These are phyloP conservation scores for Phoenix roebelenii DNA, from an alignment of 176 grass and related monocot species.

Conservation along the genomic window DNA sequence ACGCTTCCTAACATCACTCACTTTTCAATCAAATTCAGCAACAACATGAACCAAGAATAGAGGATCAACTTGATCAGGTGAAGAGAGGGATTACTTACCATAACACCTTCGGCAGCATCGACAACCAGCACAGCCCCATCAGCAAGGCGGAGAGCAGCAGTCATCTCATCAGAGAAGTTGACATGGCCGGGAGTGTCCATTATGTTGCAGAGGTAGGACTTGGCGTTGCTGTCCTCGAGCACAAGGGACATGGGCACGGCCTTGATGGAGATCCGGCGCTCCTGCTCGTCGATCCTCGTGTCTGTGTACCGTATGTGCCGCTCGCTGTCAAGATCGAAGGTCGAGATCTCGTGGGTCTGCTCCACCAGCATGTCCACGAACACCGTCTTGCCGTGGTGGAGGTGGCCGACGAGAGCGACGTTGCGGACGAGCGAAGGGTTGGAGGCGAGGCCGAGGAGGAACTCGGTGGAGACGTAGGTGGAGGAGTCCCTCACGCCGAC, in stretches of 20 bases:
- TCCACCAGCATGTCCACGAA: conserved; percentile 99
- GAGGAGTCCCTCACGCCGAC: conserved; percentile 52
- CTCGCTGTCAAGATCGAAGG: conserved; percentile 74
- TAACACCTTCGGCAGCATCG: conserved; percentile 93
- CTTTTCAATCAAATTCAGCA: too few relatives aligned
- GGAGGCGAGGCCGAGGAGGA: conserved; percentile 82
- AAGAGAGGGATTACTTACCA: conserved; percentile 35
- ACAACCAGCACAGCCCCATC: conserved; percentile 88
- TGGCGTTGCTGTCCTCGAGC: conserved; percentile 75
- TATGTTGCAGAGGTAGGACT: conserved; percentile 96
- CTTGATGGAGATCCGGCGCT: conserved; percentile 92
- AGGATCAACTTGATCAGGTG: too few relatives aligned
- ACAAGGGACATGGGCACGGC: conserved; percentile 92
- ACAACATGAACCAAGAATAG: too few relatives aligned
- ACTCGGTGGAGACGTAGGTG: conserved; percentile 77
- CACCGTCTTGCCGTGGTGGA: conserved; percentile 94
- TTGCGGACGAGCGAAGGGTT: conserved; percentile 77
- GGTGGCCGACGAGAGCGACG: conserved; percentile 79
- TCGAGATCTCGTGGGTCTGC: conserved; percentile 90
- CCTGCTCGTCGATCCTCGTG: conserved; percentile 93
- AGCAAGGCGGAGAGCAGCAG: conserved; percentile 61
- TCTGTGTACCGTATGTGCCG: conserved; percentile 76
- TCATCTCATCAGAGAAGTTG: conserved; percentile 99
- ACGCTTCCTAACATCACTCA: conserved; percentile 22
- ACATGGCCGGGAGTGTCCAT: conserved; percentile 95